These are phyloP conservation scores for Camelina sativa DNA, from an alignment of 345 rosid genomes.

Conservation along the genomic window DNA sequence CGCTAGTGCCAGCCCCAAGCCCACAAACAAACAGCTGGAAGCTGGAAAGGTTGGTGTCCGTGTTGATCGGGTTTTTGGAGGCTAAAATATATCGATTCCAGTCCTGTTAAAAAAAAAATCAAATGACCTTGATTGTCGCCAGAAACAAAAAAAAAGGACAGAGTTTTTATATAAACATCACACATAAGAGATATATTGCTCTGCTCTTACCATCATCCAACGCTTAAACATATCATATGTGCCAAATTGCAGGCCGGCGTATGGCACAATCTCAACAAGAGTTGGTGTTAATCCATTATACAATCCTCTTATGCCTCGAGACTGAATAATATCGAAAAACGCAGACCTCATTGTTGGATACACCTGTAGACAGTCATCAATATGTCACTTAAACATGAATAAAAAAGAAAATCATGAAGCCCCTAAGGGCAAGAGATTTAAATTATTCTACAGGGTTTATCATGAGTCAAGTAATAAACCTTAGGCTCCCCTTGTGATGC, in stretches of 20 bases:
- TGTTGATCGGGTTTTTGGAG: conserved; percentile 39
- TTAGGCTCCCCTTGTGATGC: conserved; percentile 99
- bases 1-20: conserved; percentile 92
- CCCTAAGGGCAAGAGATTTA: background rate
- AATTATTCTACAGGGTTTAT: background rate
- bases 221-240: conserved; percentile 92
- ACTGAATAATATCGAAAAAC: conserved; percentile 63
- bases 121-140: conserved; percentile 12
- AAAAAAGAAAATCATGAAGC: background rate
- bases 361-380: conserved; percentile 53
- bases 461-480: conserved; percentile 50
- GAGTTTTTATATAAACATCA: background rate
- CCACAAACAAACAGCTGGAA: conserved; percentile 90
- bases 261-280: conserved; percentile 89
- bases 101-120: conserved; percentile 51
- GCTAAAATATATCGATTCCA: conserved; percentile 65
- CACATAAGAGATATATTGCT: background rate
- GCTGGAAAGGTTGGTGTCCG: conserved; percentile 64
- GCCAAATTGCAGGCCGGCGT: conserved; percentile 98
- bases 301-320: conserved; percentile 83
- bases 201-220: conserved; percentile 71
- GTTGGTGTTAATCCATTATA: conserved; percentile 96
- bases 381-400: conserved; percentile 6
- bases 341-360: conserved; percentile 99
- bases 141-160: background rate